Evolutionary conservation across 1,284 basidiomycete genomes (phyloP).

Genomic region (Pseudozyma thailandica): DNA sequence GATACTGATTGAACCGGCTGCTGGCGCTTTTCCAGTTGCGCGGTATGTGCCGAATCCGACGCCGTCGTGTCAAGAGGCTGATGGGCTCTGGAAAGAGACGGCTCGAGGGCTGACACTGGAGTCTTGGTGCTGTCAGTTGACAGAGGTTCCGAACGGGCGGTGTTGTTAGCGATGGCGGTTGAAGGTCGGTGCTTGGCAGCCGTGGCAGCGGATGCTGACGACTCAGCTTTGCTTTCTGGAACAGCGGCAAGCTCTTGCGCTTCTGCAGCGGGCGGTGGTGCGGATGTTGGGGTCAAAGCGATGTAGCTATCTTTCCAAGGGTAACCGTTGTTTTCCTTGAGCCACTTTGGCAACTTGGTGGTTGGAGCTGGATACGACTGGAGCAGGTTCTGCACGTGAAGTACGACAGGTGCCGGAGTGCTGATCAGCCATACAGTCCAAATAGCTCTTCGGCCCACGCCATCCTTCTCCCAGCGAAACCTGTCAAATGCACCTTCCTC

Average conservation of each 20-base stretch:
- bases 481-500: conserved; percentile 49
- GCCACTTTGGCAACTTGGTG: conserved; percentile 30
- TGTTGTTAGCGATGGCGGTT: conserved; percentile 1
- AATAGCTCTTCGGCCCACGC: conserved; percentile 42
- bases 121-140: not conserved
- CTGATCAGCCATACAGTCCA: conserved; percentile 57
- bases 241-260: not conserved
- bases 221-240: not conserved
- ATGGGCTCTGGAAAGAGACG: too few relatives aligned
- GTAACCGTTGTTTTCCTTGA: conserved; percentile 26
- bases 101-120: too few relatives aligned
- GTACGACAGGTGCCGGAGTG: conserved; percentile 39
- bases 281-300: not conserved
- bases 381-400: conserved; percentile 33
- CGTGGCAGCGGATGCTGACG: not conserved
- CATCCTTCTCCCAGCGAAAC: conserved; percentile 28
- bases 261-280: not conserved
- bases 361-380: conserved; percentile 24
- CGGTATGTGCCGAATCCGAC: too few relatives aligned
- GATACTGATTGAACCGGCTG: too few relatives aligned
- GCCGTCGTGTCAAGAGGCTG: too few relatives aligned
- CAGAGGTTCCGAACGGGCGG: not conserved
- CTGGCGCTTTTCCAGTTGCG: too few relatives aligned
- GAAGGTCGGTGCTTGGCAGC: conserved; percentile 2
- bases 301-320: conserved; percentile 44